Evolutionary conservation across 305 asterid genomes (phyloP).

Genomic region (Lippia alba): DNA sequence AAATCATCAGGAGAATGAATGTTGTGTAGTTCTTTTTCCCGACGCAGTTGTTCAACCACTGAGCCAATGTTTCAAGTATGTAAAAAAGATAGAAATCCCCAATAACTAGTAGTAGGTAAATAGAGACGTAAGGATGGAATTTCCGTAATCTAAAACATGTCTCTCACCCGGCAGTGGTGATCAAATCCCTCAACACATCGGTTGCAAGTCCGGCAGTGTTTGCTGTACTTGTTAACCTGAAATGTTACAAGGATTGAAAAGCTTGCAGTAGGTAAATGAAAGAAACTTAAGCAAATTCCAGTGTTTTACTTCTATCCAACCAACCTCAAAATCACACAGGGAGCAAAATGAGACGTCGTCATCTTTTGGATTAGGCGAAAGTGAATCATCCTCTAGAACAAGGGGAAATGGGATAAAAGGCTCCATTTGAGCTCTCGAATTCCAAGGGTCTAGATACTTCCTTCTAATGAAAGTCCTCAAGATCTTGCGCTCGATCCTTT

Average conservation of each 20-base stretch:
- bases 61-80: constrained; percentile 30
- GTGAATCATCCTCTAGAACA: constrained; percentile 63
- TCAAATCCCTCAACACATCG: constrained; percentile 97
- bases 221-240: constrained; percentile 93
- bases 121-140: constrained; percentile 14
- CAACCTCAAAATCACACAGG: constrained; percentile 87
- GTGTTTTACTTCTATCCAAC: neutral
- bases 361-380: constrained; percentile 61
- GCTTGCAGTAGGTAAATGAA: constrained; percentile 10
- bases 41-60: constrained; percentile 98
- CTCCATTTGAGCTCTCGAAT: constrained; percentile 56
- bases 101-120: constrained; percentile 16
- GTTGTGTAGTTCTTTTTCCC: constrained; percentile 96
- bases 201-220: constrained; percentile 96
- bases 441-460: constrained; percentile 78
- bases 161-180: constrained; percentile 95
- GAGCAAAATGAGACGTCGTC: constrained; percentile 82
- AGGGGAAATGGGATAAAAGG: constrained; percentile 79
- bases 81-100: neutral
- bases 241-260: neutral
- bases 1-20: constrained; percentile 85
- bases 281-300: neutral
- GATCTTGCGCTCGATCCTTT: constrained; percentile 75
- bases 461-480: constrained; percentile 81
- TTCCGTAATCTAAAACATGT: constrained; percentile 14